phyloP scores from a whole-genome alignment of 495 filamentous ascomycete species.

The Mycothermus thermophilus region DNA sequence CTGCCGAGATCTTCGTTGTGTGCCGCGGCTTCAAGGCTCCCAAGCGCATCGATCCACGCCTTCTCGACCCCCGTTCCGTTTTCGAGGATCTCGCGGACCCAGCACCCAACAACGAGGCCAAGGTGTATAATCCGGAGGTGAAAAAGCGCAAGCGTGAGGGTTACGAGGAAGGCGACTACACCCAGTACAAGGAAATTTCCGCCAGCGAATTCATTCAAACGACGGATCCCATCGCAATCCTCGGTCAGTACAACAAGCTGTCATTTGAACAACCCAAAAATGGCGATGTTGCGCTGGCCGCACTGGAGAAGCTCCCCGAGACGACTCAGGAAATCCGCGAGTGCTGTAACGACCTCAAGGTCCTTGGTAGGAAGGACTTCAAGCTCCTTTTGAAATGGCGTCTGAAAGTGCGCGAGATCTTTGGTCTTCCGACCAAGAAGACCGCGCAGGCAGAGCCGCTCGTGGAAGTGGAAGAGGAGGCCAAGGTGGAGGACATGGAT shows the following conservation, averaged over 20 bases:
- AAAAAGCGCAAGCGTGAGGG: constrained; percentile 96
- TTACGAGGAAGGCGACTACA: constrained; percentile 93
- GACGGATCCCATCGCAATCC: constrained; percentile 86
- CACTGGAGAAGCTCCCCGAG: constrained; percentile 78
- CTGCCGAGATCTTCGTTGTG: constrained; percentile 95
- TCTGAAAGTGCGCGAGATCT: constrained; percentile 76
- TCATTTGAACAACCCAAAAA: constrained; percentile 62
- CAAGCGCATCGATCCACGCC: constrained; percentile 80
- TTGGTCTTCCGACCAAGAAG: constrained; percentile 73
- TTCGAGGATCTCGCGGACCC: constrained; percentile 88
- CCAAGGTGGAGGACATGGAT: constrained; percentile 76
- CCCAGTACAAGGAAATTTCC: constrained; percentile 74
- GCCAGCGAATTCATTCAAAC: constrained; percentile 93
- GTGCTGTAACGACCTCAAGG: constrained; percentile 80
- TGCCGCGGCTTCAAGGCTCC: constrained; percentile 83
- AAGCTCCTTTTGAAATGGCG: constrained; percentile 86
- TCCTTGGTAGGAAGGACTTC: constrained; percentile 90
- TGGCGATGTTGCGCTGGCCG: constrained; percentile 74
- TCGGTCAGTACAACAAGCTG: constrained; percentile 73
- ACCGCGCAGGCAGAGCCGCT: constrained; percentile 26
- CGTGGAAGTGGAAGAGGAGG: constrained; percentile 59
- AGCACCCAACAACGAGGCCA: constrained; percentile 90
- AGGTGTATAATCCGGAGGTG: constrained; percentile 91
- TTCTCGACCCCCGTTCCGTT: constrained; percentile 79
- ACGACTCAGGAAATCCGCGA: constrained; percentile 76